These are phyloP conservation scores for Hawksworthiomyces lignivorus DNA, from an alignment of 2,329 filamentous ascomycete genomes.

Conservation along the genomic window DNA sequence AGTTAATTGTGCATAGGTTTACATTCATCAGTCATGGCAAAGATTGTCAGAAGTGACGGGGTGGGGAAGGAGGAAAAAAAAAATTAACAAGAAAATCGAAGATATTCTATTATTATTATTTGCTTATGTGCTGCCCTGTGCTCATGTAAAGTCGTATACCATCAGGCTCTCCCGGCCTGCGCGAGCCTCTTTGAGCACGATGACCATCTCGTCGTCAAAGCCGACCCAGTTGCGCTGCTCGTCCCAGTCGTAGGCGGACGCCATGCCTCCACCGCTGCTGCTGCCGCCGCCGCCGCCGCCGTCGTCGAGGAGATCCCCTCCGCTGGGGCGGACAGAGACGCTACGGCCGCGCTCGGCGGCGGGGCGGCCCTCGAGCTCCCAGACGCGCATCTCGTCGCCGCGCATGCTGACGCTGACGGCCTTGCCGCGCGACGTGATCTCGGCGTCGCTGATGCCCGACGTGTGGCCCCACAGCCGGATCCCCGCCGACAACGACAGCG, in stretches of 20 bases:
- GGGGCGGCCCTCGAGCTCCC: constrained; percentile 68
- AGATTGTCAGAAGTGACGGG: too few relatives aligned
- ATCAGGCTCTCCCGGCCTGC: constrained; percentile 65
- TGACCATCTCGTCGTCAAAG: constrained; percentile 88
- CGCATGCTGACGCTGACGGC: constrained; percentile 79
- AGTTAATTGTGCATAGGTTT: too few relatives aligned
- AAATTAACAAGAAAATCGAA: too few relatives aligned
- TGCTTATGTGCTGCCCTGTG: too few relatives aligned
- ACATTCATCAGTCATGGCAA: too few relatives aligned
- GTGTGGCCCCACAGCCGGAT: constrained; percentile 86
- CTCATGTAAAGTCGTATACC: constrained; percentile 78
- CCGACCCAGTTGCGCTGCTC: constrained; percentile 61
- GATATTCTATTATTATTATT: too few relatives aligned
- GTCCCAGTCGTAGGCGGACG: constrained; percentile 27
- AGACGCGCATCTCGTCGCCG: constrained; percentile 76
- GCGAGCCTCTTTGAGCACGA: constrained; percentile 66
- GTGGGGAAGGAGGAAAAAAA: too few relatives aligned
- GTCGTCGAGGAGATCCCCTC: constrained; percentile 1
- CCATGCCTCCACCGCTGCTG: constrained; percentile 1
- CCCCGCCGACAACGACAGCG: constrained; percentile 62
- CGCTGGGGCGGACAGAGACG: constrained; percentile 40
- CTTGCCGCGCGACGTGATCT: constrained; percentile 77
- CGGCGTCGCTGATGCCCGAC: constrained; percentile 76
- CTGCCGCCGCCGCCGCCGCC: background rate
- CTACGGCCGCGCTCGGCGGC: constrained; percentile 30